Evolutionary conservation across 169 alveolate genomes (phyloP).

Genomic region (Pseudocohnilembus persalinus): DNA sequence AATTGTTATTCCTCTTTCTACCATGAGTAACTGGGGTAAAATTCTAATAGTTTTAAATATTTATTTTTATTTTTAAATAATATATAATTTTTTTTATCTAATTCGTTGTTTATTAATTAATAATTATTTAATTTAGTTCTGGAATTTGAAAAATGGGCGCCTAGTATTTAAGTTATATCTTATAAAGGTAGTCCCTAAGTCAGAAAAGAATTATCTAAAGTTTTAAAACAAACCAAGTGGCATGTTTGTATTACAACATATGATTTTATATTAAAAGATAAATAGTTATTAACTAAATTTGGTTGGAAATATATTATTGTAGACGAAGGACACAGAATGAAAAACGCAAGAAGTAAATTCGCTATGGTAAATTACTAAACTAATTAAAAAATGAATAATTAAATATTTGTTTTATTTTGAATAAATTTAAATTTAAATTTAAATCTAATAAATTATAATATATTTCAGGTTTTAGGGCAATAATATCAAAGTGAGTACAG

Average conservation of each 20-base stretch:
- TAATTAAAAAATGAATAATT: too few relatives aligned
- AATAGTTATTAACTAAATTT: constrained; percentile 69
- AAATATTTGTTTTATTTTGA: too few relatives aligned
- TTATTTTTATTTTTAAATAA: too few relatives aligned
- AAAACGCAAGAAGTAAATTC: constrained; percentile 92
- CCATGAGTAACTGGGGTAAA: constrained; percentile 91
- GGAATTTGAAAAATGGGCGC: constrained; percentile 96
- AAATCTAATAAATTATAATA: too few relatives aligned
- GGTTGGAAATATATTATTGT: constrained; percentile 94
- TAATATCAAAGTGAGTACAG: constrained; percentile 84
- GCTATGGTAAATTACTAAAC: constrained; percentile 62
- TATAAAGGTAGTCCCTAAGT: constrained; percentile 77
- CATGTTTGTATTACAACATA: constrained; percentile 86
- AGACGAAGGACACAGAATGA: constrained; percentile 96
- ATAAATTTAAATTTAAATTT: too few relatives aligned
- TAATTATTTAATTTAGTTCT: constrained; percentile 10
- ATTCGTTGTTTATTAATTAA: too few relatives aligned
- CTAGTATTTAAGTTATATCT: constrained; percentile 87
- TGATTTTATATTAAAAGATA: constrained; percentile 86
- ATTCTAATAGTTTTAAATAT: neutral
- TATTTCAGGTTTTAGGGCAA: constrained; percentile 58
- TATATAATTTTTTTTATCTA: too few relatives aligned
- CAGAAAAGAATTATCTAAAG: constrained; percentile 60
- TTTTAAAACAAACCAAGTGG: constrained; percentile 72
- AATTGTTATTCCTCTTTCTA: constrained; percentile 95